phyloP scores from a whole-genome alignment of 805 yeast species.

The Starmera caribaea region DNA sequence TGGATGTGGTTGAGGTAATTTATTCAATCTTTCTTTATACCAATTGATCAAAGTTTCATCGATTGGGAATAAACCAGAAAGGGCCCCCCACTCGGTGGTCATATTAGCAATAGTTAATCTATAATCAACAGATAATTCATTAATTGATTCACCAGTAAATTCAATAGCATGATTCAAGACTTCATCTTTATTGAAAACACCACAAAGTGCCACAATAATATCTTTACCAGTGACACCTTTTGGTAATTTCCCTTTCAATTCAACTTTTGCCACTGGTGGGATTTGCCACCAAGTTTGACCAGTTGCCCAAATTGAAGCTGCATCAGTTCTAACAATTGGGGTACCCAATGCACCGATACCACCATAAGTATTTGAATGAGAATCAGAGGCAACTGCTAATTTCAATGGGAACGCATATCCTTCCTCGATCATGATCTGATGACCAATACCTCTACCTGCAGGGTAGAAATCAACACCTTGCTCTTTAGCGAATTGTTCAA shows the following conservation, averaged over 20 bases:
- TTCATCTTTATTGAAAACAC: conserved; percentile 84
- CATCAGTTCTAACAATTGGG: conserved; percentile 97
- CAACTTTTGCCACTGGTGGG: conserved; percentile 96
- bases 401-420: conserved; percentile 96
- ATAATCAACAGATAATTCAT: conserved; percentile 64
- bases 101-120: conserved; percentile 90
- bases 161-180: conserved; percentile 91
- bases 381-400: conserved; percentile 92
- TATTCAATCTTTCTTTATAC: conserved; percentile 54
- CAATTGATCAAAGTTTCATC: conserved; percentile 70
- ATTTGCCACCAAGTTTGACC: conserved; percentile 99
- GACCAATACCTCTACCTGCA: conserved; percentile 99
- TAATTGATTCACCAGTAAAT: conserved; percentile 76
- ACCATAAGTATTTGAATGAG: conserved; percentile 96
- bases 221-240: conserved; percentile 92
- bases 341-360: conserved; percentile 96
- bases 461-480: conserved; percentile 97
- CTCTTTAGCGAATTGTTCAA: conserved; percentile 78
- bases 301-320: conserved; percentile 99
- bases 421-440: conserved; percentile 97
- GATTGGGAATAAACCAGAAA: conserved; percentile 95
- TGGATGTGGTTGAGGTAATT: conserved; percentile 67
- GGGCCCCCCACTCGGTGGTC: conserved; percentile 99
- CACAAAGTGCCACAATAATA: conserved; percentile 93
- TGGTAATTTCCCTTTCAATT: conserved; percentile 72